A percentile compares a stretch with the other conserved stretches of the same genome.
Conservation (phyloP, 345 rosid genomes). For the Brassica rapa region DNA sequence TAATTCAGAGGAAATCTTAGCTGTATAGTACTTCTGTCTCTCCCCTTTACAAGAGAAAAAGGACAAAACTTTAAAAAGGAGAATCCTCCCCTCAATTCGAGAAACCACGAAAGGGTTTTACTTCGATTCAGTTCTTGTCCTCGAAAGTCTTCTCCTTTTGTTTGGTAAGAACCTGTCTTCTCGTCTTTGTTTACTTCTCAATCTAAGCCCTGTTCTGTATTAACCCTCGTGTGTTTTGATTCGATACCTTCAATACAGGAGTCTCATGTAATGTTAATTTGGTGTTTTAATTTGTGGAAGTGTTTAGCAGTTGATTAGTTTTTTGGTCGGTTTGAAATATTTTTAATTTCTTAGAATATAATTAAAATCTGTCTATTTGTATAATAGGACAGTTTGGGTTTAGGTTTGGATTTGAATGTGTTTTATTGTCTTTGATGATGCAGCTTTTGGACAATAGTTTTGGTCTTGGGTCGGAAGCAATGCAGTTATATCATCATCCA, state of each 20-base stretch:
- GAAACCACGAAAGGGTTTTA: conserved; percentile 25
- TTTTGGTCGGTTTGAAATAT: neutral
- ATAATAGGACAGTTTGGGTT: neutral
- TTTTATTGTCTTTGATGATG: conserved; percentile 12
- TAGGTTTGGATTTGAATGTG: neutral
- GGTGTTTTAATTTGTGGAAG: neutral
- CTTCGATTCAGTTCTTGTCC: conserved; percentile 33
- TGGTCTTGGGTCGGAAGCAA: conserved; percentile 36
- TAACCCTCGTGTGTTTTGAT: neutral
- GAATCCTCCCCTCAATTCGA: conserved; percentile 20
- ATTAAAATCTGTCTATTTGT: neutral
- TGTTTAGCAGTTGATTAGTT: neutral
- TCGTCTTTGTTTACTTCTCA: conserved; percentile 9
- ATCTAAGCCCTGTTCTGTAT: conserved; percentile 1
- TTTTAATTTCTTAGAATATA: conserved; percentile 20
- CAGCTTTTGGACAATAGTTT: conserved; percentile 7
- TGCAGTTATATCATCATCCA: conserved; percentile 97
- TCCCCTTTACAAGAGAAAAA: neutral
- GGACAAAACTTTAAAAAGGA: conserved; percentile 14
- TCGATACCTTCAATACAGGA: neutral
- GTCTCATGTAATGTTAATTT: neutral
- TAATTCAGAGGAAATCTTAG: conserved; percentile 28
- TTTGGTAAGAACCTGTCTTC: conserved; percentile 11
- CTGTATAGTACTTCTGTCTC: conserved; percentile 22
- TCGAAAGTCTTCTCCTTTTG: conserved; percentile 6